phyloP scores from a whole-genome alignment of 805 yeast genomes.

The Zygoascus tannicola region DNA sequence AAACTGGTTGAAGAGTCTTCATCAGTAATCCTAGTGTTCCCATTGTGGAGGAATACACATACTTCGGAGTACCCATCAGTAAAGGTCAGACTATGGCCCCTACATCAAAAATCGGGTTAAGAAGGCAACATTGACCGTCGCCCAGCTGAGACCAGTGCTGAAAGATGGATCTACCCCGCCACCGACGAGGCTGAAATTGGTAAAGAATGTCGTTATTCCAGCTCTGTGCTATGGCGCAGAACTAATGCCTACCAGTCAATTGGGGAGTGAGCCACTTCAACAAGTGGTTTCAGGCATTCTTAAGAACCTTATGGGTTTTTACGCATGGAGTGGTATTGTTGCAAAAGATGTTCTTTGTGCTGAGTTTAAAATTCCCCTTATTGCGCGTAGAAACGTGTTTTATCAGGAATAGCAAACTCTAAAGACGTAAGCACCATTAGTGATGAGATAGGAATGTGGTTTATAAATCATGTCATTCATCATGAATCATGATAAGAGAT shows the following conservation, averaged over 20 bases:
- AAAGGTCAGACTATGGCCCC: background rate
- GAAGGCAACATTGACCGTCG: background rate
- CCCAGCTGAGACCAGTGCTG: background rate
- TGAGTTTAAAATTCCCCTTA: too few relatives aligned
- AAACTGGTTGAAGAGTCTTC: background rate
- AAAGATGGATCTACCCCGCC: background rate
- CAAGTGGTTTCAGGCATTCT: too few relatives aligned
- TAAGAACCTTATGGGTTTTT: too few relatives aligned
- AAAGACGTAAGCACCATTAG: too few relatives aligned
- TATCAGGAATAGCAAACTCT: too few relatives aligned
- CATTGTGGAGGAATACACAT: background rate
- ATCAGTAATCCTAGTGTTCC: background rate
- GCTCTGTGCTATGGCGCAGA: background rate
- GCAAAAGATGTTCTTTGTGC: too few relatives aligned
- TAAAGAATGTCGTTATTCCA: background rate
- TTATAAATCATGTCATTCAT: too few relatives aligned
- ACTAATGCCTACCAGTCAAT: background rate
- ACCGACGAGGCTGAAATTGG: background rate
- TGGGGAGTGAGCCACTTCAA: too few relatives aligned
- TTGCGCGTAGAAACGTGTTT: too few relatives aligned
- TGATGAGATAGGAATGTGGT: too few relatives aligned
- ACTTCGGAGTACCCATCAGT: background rate
- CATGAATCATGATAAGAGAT: too few relatives aligned
- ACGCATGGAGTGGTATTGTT: too few relatives aligned
- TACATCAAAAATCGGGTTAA: background rate